Conservation (phyloP, 768 basidiomycete genomes). For the Xerocomellus dryophilus region DNA sequence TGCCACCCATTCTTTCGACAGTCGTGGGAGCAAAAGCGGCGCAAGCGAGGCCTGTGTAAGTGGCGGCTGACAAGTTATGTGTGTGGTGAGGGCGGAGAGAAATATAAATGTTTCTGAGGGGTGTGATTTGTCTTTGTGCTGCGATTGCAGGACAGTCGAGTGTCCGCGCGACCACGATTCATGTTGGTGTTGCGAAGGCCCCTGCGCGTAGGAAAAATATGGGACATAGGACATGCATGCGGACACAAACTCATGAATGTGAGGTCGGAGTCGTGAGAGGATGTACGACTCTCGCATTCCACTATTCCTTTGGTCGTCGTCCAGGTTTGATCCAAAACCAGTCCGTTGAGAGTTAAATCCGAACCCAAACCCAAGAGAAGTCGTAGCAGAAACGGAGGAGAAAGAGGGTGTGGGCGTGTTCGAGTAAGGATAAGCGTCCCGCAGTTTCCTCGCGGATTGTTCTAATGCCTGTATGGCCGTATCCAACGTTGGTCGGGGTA, state of each 20-base stretch:
- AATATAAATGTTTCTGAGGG: conserved; percentile 74
- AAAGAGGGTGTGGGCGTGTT: conserved; percentile 39
- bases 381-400: conserved; percentile 29
- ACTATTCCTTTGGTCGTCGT: conserved; percentile 26
- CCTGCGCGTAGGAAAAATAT: conserved; percentile 64
- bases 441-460: conserved; percentile 67
- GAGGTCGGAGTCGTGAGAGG: conserved; percentile 67
- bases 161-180: conserved; percentile 37
- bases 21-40: conserved; percentile 58
- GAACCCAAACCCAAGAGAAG: conserved; percentile 34
- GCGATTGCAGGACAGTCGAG: conserved; percentile 43
- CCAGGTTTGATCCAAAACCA: conserved; percentile 33
- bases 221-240: conserved; percentile 79
- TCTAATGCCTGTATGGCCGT: conserved; percentile 67
- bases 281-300: conserved; percentile 84
- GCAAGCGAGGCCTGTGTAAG: conserved; percentile 59
- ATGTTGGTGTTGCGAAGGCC: conserved; percentile 18
- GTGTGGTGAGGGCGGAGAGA: conserved; percentile 64
- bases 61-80: conserved; percentile 64
- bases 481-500: conserved; percentile 81
- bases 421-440: conserved; percentile 83
- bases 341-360: conserved; percentile 21
- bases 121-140: conserved; percentile 64
- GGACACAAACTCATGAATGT: conserved; percentile 73
- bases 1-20: conserved; percentile 71